Evolutionary conservation across 225 moss, liverwort and hornwort species (phyloP).

Genomic region (Climacium dendroides): DNA sequence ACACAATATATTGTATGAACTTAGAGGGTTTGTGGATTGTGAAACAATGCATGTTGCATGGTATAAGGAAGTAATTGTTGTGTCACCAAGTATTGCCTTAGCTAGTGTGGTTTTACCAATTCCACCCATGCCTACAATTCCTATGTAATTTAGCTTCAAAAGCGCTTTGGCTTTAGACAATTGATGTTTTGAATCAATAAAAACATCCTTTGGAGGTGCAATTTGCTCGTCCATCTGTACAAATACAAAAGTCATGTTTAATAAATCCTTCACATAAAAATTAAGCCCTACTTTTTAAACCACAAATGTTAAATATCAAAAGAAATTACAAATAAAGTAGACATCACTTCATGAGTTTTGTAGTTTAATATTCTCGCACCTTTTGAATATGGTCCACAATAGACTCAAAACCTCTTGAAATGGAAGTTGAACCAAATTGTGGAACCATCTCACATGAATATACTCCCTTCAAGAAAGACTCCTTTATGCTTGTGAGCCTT

Average conservation of each 20-base stretch:
- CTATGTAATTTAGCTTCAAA: not conserved
- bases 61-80: fast-evolving
- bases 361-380: not conserved
- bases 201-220: not conserved
- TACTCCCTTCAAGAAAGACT: not conserved
- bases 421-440: not conserved
- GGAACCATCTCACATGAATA: not conserved
- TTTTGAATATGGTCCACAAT: not conserved
- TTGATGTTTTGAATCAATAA: not conserved
- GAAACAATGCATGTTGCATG: not conserved
- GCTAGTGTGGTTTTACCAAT: not conserved
- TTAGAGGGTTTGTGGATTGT: not conserved
- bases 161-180: not conserved
- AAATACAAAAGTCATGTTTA: not conserved
- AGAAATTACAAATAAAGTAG: not conserved
- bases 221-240: not conserved
- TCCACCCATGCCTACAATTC: not conserved
- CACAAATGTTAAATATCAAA: not conserved
- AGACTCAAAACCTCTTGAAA: not conserved
- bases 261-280: too few species aligned
- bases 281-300: not conserved
- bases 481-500: not conserved
- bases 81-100: not conserved
- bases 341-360: not conserved
- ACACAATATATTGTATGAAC: not conserved